Conservation (phyloP, 2,329 filamentous ascomycete species). For the Fusarium brevicatenulatum region DNA sequence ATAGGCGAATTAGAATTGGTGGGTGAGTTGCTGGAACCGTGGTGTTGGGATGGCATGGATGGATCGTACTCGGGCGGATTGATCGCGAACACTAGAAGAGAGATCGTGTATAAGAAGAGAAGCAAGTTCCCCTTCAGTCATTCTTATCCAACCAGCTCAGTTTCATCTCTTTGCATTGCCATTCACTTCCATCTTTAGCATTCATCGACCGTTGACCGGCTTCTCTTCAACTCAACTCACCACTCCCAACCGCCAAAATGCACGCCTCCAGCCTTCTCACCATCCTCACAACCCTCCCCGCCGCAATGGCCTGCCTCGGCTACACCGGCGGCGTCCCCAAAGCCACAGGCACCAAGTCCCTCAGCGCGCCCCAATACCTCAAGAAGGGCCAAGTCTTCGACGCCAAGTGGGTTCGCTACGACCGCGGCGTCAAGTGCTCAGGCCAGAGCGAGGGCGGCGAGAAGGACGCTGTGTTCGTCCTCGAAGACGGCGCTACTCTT, state of each 20-base stretch:
- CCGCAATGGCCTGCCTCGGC: conserved; percentile 47
- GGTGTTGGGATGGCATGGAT: not conserved
- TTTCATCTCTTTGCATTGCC: not conserved
- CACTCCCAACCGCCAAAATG: not conserved
- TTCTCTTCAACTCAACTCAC: not conserved
- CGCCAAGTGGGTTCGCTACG: conserved; percentile 50
- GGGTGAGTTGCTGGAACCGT: not conserved
- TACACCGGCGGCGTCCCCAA: conserved; percentile 46
- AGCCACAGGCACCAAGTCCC: conserved; percentile 42
- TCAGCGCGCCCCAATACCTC: conserved; percentile 46
- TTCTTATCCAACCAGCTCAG: too few species aligned
- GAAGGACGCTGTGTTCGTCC: conserved; percentile 54
- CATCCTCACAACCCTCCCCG: conserved; percentile 34
- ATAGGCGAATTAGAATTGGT: not conserved
- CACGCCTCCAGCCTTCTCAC: conserved; percentile 25
- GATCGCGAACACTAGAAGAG: too few species aligned
- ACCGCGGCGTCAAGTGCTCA: conserved; percentile 54
- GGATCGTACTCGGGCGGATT: not conserved
- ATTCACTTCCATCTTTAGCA: not conserved
- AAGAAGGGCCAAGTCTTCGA: conserved; percentile 44
- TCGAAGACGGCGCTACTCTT: conserved; percentile 55
- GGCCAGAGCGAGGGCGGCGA: conserved; percentile 54
- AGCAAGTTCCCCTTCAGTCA: too few species aligned
- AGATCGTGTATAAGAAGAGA: not conserved
- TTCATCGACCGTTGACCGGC: not conserved